Conservation (phyloP, 2,329 filamentous ascomycete genomes). For the Talaromyces funiculosus region DNA sequence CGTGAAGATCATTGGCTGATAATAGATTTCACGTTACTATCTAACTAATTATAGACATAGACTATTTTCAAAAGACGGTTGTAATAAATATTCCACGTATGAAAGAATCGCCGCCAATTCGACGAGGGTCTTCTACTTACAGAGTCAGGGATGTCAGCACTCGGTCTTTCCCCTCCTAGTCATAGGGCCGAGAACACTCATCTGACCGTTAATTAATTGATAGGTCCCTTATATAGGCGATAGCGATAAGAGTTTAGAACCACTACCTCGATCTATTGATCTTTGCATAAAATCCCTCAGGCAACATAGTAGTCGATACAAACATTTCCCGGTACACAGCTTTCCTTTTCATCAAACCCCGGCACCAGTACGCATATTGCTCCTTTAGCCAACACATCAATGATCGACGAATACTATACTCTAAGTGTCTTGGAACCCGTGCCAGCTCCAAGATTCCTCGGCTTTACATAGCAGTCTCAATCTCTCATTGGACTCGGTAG, state of each 20-base stretch:
- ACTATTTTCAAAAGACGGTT: not conserved
- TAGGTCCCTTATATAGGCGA: not conserved
- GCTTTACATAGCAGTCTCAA: not conserved
- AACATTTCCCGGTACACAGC: not conserved
- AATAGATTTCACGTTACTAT: not conserved
- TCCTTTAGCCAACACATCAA: not conserved
- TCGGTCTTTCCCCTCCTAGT: not conserved
- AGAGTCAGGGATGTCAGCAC: not conserved
- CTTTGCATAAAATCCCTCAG: not conserved
- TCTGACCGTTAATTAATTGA: not conserved
- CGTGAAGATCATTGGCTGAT: not conserved
- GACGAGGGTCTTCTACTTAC: not conserved
- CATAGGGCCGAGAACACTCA: not conserved
- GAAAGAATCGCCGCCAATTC: not conserved
- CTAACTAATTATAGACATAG: not conserved
- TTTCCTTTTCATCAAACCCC: not conserved
- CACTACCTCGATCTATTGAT: not conserved
- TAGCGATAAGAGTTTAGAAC: not conserved
- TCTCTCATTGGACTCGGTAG: not conserved
- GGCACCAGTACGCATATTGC: not conserved
- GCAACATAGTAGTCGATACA: not conserved
- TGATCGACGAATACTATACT: slow-evolving; percentile 2
- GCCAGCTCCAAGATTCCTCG: not conserved
- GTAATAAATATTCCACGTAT: not conserved
- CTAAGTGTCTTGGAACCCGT: not conserved